A percentile compares a stretch with the other conserved stretches of the same genome.
Evolutionary conservation across 352 stramenopile species (phyloP).

Genomic region (Pythium pectinolyticum): DNA sequence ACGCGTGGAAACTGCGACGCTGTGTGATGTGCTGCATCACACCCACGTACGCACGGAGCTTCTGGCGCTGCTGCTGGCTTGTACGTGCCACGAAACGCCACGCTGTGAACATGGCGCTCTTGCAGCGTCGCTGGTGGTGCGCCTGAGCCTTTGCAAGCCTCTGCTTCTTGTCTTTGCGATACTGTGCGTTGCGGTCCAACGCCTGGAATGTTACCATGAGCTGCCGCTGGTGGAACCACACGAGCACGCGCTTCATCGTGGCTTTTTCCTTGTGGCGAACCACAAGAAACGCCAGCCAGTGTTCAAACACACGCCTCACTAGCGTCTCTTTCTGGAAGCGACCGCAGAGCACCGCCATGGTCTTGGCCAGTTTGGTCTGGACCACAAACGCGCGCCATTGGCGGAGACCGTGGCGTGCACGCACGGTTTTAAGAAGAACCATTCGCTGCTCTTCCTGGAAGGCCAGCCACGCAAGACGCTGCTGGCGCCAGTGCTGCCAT

Average conservation of each 20-base stretch:
- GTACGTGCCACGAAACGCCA: conserved; percentile 25
- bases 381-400: conserved; percentile 20
- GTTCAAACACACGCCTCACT: conserved; percentile 18
- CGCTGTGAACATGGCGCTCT: conserved; percentile 4
- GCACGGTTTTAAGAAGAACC: conserved; percentile 2
- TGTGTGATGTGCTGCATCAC: conserved; percentile 42
- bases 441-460: conserved; percentile 12
- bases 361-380: conserved; percentile 14
- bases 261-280: conserved; percentile 16
- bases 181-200: neutral
- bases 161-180: conserved; percentile 1
- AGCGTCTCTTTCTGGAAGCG: conserved; percentile 23
- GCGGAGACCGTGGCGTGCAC: conserved; percentile 10
- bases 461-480: neutral
- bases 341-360: conserved; percentile 16
- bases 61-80: conserved; percentile 9
- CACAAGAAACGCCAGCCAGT: conserved; percentile 20
- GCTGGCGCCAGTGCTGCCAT: conserved; percentile 2
- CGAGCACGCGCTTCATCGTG: conserved; percentile 17
- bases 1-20: conserved; percentile 38
- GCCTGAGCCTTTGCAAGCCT: neutral
- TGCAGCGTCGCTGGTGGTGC: neutral
- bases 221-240: conserved; percentile 15
- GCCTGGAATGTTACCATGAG: conserved; percentile 13
- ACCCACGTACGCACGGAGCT: conserved; percentile 37